Percentiles rank a stretch among this genome's conserved stretches.
phyloP scores from a whole-genome alignment of 23 red algal species.

The Gracilaria caudata region DNA sequence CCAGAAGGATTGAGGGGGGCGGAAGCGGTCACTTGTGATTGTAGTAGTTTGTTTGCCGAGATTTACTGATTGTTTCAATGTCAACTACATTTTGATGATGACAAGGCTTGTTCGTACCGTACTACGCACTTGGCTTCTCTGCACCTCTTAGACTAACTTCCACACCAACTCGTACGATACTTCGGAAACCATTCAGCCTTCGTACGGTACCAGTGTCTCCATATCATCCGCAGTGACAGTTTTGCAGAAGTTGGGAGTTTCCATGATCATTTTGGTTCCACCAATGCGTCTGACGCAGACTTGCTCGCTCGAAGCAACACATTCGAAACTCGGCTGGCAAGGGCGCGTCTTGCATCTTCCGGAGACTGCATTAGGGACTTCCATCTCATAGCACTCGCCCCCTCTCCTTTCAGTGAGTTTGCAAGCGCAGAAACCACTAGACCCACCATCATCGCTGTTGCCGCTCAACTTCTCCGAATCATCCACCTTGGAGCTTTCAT shows the following conservation, averaged over 20 bases:
- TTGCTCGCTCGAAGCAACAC: slow-evolving; percentile 7
- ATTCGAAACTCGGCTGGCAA: slow-evolving; percentile 9
- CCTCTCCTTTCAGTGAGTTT: slow-evolving; percentile 17
- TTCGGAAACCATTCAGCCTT: neutral
- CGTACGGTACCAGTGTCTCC: slow-evolving; percentile 19
- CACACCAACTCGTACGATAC: neutral
- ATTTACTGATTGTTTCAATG: neutral
- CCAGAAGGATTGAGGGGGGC: no score
- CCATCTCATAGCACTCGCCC: slow-evolving; percentile 25
- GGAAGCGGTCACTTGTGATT: neutral
- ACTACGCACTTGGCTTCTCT: neutral
- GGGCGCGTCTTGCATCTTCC: slow-evolving; percentile 22
- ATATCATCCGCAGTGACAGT: neutral
- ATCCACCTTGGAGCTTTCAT: neutral
- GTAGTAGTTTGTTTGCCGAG: neutral
- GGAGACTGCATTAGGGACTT: neutral
- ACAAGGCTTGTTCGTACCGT: no score
- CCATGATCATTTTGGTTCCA: slow-evolving; percentile 4
- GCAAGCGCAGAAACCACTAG: slow-evolving; percentile 15
- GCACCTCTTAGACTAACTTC: neutral
- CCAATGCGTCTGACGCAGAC: slow-evolving; percentile 7
- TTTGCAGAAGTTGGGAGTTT: slow-evolving; percentile 3
- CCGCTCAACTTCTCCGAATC: neutral
- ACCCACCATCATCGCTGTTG: neutral
- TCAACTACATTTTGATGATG: no score